phyloP scores from a whole-genome alignment of 2,329 filamentous ascomycete genomes.

The Talaromyces sp. region DNA sequence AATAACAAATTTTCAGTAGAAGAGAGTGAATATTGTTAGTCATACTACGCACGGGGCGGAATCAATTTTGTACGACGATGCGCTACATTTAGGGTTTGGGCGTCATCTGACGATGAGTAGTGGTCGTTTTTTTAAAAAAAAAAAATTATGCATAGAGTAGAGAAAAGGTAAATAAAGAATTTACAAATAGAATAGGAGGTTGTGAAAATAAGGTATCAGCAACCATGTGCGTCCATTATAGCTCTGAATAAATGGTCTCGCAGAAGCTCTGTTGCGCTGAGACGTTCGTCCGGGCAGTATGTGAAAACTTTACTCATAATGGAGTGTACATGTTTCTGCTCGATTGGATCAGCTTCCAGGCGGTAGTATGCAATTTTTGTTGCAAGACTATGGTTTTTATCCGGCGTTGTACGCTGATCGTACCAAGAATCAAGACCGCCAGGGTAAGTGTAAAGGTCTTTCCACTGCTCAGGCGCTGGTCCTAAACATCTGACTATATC shows the following conservation, averaged over 20 bases:
- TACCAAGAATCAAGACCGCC: constrained; percentile 20
- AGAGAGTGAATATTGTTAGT: too few species aligned
- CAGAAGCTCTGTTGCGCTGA: constrained; percentile 21
- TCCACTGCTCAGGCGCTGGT: constrained; percentile 21
- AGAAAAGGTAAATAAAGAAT: constrained; percentile 8
- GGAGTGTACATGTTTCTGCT: constrained; percentile 17
- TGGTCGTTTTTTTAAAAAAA: too few species aligned
- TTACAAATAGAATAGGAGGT: background rate
- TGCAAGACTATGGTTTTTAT: background rate
- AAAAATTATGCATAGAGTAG: background rate
- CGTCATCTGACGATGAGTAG: too few species aligned
- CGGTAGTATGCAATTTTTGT: background rate
- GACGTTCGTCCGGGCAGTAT: constrained; percentile 19
- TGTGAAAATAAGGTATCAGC: background rate
- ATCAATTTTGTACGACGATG: too few species aligned
- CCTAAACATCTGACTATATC: constrained; percentile 18
- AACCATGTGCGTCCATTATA: constrained; percentile 22
- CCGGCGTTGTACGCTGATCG: constrained; percentile 15
- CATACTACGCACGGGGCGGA: too few species aligned
- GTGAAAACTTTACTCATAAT: constrained; percentile 20
- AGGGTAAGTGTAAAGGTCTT: constrained; percentile 14
- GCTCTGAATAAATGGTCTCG: constrained; percentile 22
- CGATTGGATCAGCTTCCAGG: constrained; percentile 16
- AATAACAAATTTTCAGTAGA: too few species aligned
- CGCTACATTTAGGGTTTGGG: too few species aligned